Evolutionary conservation across 2,329 filamentous ascomycete genomes (phyloP).

Genomic region (Metarhizium brunneum): DNA sequence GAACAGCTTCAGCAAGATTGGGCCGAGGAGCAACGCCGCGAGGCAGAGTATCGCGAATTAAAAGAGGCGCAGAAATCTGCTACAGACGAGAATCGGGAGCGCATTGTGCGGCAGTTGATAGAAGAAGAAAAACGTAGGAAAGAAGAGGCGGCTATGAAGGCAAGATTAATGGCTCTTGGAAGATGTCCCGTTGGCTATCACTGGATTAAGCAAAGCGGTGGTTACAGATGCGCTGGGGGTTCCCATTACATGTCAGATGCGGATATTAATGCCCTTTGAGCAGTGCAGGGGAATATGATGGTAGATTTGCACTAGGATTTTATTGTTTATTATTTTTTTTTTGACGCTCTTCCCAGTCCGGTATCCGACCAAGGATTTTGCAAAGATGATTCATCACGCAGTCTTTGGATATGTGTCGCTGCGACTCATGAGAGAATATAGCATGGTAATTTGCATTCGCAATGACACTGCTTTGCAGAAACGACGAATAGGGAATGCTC

Average conservation of each 20-base stretch:
- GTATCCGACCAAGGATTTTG: too few species aligned
- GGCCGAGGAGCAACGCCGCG: conserved; percentile 24
- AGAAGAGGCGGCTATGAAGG: conserved; percentile 29
- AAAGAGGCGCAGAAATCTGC: conserved; percentile 18
- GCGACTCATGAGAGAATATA: too few species aligned
- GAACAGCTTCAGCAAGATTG: conserved; percentile 46
- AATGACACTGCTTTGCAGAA: too few species aligned
- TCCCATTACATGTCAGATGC: conserved; percentile 34
- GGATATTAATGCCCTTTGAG: neutral
- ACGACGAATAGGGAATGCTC: too few species aligned
- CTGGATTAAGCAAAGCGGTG: conserved; percentile 51
- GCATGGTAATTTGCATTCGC: too few species aligned
- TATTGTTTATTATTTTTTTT: too few species aligned
- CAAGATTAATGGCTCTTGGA: conserved; percentile 43
- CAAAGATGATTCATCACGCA: too few species aligned
- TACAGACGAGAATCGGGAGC: conserved; percentile 22
- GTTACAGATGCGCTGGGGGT: conserved; percentile 56
- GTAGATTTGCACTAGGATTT: too few species aligned
- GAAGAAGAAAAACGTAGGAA: conserved; percentile 29
- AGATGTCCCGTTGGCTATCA: conserved; percentile 44
- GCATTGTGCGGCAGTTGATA: conserved; percentile 25
- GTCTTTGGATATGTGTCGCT: too few species aligned
- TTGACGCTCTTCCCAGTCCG: too few species aligned
- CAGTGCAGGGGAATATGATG: neutral
- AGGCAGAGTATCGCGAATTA: conserved; percentile 27